These are phyloP conservation scores for Fusarium penzigii DNA, from an alignment of 2,329 filamentous ascomycete species.

Conservation along the genomic window DNA sequence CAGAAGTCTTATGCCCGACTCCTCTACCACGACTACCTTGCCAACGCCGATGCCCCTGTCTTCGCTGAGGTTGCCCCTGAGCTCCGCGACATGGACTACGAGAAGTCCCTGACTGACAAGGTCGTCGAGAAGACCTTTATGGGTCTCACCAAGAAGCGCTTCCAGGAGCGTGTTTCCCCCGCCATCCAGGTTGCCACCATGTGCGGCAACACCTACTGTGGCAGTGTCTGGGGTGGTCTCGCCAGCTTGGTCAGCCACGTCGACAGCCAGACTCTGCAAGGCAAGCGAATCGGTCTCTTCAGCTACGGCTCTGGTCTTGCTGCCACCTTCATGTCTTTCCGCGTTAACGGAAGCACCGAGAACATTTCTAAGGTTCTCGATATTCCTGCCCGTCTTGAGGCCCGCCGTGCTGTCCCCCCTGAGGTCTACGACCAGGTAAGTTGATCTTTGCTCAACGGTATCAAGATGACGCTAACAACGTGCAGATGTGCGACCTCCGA, in stretches of 20 bases:
- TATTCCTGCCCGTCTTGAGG: conserved; percentile 67
- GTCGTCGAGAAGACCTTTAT: conserved; percentile 86
- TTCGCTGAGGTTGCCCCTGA: conserved; percentile 78
- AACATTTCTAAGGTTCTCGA: conserved; percentile 67
- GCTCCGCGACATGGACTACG: conserved; percentile 76
- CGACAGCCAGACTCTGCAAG: conserved; percentile 61
- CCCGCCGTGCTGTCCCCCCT: conserved; percentile 66
- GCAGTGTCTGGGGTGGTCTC: conserved; percentile 75
- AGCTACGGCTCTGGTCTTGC: conserved; percentile 78
- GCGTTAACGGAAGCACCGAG: conserved; percentile 69
- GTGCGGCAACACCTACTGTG: conserved; percentile 70
- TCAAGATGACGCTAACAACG: conserved; percentile 19
- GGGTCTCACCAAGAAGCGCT: conserved; percentile 80
- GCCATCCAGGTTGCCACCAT: conserved; percentile 75
- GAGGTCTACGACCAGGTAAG: conserved; percentile 73
- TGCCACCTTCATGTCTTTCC: conserved; percentile 72
- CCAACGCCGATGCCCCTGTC: conserved; percentile 63
- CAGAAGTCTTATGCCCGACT: conserved; percentile 82
- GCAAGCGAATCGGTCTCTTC: conserved; percentile 76
- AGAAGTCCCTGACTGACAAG: conserved; percentile 79
- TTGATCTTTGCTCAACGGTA: conserved; percentile 11
- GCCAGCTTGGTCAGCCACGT: conserved; percentile 68
- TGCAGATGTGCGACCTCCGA: conserved; percentile 74
- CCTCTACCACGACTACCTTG: conserved; percentile 83
- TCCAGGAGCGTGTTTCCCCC: conserved; percentile 74